phyloP scores from a whole-genome alignment of 2,329 filamentous ascomycete genomes.

The Phyllosticta citrichinensis region DNA sequence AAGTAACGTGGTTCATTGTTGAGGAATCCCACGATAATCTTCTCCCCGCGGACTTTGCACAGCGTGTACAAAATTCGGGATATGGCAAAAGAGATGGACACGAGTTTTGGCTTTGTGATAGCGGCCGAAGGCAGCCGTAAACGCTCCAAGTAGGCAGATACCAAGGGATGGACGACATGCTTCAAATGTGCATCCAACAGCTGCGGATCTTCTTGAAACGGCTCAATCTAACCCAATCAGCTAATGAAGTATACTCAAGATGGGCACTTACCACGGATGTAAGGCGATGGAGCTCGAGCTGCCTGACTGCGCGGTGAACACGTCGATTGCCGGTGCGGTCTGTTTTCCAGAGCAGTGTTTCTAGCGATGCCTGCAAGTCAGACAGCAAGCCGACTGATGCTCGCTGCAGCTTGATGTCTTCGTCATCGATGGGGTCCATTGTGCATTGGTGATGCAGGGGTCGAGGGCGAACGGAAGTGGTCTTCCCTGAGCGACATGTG shows the following conservation, averaged over 20 bases:
- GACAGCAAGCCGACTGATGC: constrained; percentile 28
- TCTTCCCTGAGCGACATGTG: constrained; percentile 1
- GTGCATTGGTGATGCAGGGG: background rate
- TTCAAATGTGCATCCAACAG: constrained; percentile 78
- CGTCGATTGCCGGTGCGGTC: constrained; percentile 14
- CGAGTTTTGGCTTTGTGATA: background rate
- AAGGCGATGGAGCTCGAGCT: constrained; percentile 30
- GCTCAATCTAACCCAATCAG: constrained; percentile 49
- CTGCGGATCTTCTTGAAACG: constrained; percentile 92
- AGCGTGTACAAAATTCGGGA: constrained; percentile 77
- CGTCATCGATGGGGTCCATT: constrained; percentile 33
- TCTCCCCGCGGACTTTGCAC: constrained; percentile 89
- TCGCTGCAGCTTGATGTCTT: constrained; percentile 35
- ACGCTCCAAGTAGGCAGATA: constrained; percentile 64
- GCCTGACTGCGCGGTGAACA: constrained; percentile 29
- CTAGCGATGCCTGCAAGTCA: constrained; percentile 22
- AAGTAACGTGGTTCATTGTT: constrained; percentile 82
- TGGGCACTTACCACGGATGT: constrained; percentile 20
- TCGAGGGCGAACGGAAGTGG: background rate
- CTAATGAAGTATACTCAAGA: background rate
- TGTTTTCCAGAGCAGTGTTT: constrained; percentile 29
- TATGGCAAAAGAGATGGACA: constrained; percentile 45
- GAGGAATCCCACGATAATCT: constrained; percentile 82
- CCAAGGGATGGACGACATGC: constrained; percentile 61
- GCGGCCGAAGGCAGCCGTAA: background rate